Evolutionary conservation across 2,329 filamentous ascomycete genomes (phyloP), one percentile per base, ranked within the genome.

Genomic region (Xylaria sp.): DNA sequence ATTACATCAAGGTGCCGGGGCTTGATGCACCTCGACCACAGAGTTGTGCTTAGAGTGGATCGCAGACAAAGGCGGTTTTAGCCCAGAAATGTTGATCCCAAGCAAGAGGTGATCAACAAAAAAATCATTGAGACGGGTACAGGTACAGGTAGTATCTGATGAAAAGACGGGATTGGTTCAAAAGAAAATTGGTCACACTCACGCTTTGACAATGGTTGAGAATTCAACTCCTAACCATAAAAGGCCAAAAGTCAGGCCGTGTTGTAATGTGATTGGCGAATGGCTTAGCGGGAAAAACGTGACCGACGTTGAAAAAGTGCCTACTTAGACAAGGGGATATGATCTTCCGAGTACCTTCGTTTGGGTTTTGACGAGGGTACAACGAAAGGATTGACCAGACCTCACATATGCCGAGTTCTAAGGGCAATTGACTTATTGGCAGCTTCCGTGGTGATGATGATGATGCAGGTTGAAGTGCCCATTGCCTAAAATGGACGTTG

Each of bases 401-500:
- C 55, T 67, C 55, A 66, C 55, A 52, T 67, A 36, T 45, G 58
- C 64, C 57, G 46, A 59, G 36, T 45, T 67, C 39, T 32, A 43
- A 64, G 30, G 55, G 65, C 55, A 39, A 43, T 52, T 43, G n/a
- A 48, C 45, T 30, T 59, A 58, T 62, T 63, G 46, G 65, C 45
- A 25, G 53, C 59, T 46, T 65, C 41, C 13, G 53, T 52, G 59
- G 46, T 63, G 60, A 34, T 60, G 61, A 30, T 63, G 46, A 2
- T 4, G 68, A 63, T 53, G 60, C 61, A 67, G 60, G 18, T 60
- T 39, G 34, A 66, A 34, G 50, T 56, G 64, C 59, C 56, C 61
- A 70, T 69, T 71, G 66, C 69, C 69, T 65, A 71, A 71, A 71
- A 61, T 43, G 67, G 69, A 69, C 36, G 59, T 41, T 56, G 55